Evolutionary conservation across 2,329 filamentous ascomycete genomes (phyloP).

Genomic region (Fusarium sterilihyphosum): DNA sequence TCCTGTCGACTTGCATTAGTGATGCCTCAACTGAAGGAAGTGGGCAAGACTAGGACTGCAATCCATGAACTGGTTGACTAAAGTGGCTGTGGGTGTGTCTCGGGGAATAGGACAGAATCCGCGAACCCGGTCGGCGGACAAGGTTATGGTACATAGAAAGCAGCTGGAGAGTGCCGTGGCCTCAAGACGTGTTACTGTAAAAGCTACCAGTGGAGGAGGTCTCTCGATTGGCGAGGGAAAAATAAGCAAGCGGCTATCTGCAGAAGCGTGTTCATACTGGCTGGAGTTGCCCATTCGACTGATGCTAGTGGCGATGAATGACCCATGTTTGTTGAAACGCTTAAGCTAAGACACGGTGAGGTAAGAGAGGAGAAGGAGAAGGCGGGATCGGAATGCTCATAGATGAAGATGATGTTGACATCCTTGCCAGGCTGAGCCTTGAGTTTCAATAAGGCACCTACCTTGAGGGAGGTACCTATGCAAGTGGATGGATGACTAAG

Average conservation of each 20-base stretch:
- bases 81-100: constrained; percentile 29
- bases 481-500: background rate
- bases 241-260: background rate
- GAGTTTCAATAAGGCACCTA: background rate
- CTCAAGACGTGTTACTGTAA: background rate
- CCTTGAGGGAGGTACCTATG: background rate
- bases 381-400: constrained; percentile 18
- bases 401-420: constrained; percentile 2
- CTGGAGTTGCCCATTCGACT: background rate
- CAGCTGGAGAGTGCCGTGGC: background rate
- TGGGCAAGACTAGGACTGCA: background rate
- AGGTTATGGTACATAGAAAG: background rate
- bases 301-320: background rate
- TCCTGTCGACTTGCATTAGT: constrained; percentile 12
- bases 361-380: background rate
- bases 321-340: constrained; percentile 1
- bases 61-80: background rate
- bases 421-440: background rate
- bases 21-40: constrained; percentile 1
- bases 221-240: background rate
- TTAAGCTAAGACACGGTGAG: constrained; percentile 12
- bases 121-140: constrained; percentile 27
- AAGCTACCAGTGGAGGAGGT: background rate
- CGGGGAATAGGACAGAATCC: constrained; percentile 11
- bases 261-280: background rate